Base-by-base conservation (phyloP, 257 asterid species). In the Vinca minor region DNA sequence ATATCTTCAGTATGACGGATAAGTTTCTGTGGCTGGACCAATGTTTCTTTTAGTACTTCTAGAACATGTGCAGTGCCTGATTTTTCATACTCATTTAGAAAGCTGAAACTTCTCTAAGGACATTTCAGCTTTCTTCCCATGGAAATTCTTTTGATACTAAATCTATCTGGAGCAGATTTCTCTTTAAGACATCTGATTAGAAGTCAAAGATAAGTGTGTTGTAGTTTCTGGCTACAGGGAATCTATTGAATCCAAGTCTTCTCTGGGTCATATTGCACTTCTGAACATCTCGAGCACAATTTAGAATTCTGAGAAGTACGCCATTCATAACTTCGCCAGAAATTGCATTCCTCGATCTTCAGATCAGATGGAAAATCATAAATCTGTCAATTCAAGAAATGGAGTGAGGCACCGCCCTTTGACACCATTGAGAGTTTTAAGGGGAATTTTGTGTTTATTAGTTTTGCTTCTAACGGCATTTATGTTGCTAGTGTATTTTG, bases 401-500 rank as follows among this genome's bases (percentile, higher is more conserved):
- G 71, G 79, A 66, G 75, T 72, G 59, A 84, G 84, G 83, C 94
- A 82, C 73, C 83, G 77, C 9, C 82, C 84, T 10, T 67, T 91
- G 44, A 87, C 95, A 25, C 68, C 69, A 14, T 64, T 78, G 20
- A 76, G 94, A 77, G 67, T 71, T 21, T 61, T 87, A 41, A 60
- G 88, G 50, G 96, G 96, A 8, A 49, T 83, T 69, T n/a, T 91
- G 20, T 91, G 97, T 74, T 59, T 91, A 36, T 12, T 84, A 64
- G 53, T 77, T 42, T 69, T 87, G 70, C 71, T 86, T 68, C 46
- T 70, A n/a, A 87, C 97, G 8, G 97, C 97, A 21, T 91, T 91
- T 36, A 74, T 80, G 67, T 26, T 87, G 77, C 63, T 91, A 53
- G 87, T 91, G 39, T 87, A 65, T 66, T 72, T 65, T 38, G 96